Conservation (phyloP, 192 early-diverging fungal genomes). For the Coemansia reversa region DNA sequence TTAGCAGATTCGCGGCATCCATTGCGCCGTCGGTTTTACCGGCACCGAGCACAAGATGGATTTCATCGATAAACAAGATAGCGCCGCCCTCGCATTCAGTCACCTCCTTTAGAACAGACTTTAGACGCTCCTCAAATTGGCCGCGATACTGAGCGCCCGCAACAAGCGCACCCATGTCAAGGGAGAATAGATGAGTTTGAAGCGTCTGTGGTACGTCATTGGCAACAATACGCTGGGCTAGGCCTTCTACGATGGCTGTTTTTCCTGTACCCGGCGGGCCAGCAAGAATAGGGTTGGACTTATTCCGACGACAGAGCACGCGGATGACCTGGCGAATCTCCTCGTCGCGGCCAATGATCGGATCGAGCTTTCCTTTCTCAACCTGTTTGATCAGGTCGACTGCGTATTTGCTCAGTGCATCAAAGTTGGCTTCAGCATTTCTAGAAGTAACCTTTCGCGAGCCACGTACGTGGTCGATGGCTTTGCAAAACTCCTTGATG, state of each 20-base stretch:
- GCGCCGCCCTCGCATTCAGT: slow-evolving; percentile 83
- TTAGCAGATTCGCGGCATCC: slow-evolving; percentile 96
- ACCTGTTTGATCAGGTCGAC: slow-evolving; percentile 83
- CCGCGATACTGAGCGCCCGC: slow-evolving; percentile 97
- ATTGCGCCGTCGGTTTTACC: slow-evolving; percentile 88
- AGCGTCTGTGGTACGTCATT: slow-evolving; percentile 90
- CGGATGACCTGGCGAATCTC: slow-evolving; percentile 94
- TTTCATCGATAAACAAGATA: slow-evolving; percentile 98
- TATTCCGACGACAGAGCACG: slow-evolving; percentile 84
- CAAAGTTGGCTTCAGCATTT: slow-evolving; percentile 84
- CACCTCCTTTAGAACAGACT: slow-evolving; percentile 94
- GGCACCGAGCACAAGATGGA: slow-evolving; percentile 92
- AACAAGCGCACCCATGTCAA: slow-evolving; percentile 93
- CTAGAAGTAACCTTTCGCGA: slow-evolving; percentile 80
- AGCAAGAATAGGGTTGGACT: slow-evolving; percentile 88
- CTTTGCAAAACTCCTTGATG: slow-evolving; percentile 70
- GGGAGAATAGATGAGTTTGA: slow-evolving; percentile 77
- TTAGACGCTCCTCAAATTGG: slow-evolving; percentile 97
- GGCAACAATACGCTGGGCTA: slow-evolving; percentile 90
- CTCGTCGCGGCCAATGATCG: slow-evolving; percentile 94
- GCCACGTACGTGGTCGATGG: slow-evolving; percentile 76
- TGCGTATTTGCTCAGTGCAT: slow-evolving; percentile 93
- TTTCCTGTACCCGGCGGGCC: slow-evolving; percentile 80
- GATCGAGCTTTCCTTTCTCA: slow-evolving; percentile 89
- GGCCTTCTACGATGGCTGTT: slow-evolving; percentile 86